phyloP scores from a whole-genome alignment of 129 eudicot species.

The Heracleum sosnowskyi region DNA sequence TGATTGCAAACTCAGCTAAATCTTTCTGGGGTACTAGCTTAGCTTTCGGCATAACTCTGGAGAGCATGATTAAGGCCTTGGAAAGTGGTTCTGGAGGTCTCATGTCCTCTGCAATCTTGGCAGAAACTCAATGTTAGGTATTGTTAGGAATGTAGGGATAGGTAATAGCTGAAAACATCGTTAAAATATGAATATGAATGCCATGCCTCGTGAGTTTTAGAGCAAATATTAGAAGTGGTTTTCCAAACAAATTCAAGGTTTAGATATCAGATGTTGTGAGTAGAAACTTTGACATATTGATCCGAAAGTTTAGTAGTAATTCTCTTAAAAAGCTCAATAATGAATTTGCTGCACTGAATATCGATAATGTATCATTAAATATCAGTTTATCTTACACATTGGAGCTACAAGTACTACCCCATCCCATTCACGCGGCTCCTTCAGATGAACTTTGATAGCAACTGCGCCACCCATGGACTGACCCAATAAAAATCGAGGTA shows the following conservation, averaged over 20 bases:
- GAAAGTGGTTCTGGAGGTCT: conserved; percentile 63
- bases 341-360: not conserved
- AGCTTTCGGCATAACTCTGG: conserved; percentile 62
- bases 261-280: not conserved
- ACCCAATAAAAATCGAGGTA: conserved; percentile 78
- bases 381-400: conserved; percentile 70
- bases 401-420: conserved; percentile 92
- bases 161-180: not conserved
- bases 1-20: conserved; percentile 77
- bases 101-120: conserved; percentile 89
- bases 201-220: not conserved
- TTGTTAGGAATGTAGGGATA: not conserved
- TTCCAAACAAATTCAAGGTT: not conserved
- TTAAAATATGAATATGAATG: not conserved
- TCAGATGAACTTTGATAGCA: conserved; percentile 72
- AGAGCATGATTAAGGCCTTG: conserved; percentile 43
- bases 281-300: not conserved
- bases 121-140: conserved; percentile 22
- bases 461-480: conserved; percentile 99
- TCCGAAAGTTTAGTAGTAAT: not conserved
- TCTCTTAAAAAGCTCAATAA: not conserved
- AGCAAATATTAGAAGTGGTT: not conserved
- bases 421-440: conserved; percentile 75
- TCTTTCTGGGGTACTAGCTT: conserved; percentile 77
- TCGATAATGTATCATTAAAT: not conserved